Percentiles rank a stretch among this genome's conserved stretches.
These are phyloP conservation scores for Suillus clintonianus DNA, from an alignment of 768 basidiomycete species.

Conservation along the genomic window DNA sequence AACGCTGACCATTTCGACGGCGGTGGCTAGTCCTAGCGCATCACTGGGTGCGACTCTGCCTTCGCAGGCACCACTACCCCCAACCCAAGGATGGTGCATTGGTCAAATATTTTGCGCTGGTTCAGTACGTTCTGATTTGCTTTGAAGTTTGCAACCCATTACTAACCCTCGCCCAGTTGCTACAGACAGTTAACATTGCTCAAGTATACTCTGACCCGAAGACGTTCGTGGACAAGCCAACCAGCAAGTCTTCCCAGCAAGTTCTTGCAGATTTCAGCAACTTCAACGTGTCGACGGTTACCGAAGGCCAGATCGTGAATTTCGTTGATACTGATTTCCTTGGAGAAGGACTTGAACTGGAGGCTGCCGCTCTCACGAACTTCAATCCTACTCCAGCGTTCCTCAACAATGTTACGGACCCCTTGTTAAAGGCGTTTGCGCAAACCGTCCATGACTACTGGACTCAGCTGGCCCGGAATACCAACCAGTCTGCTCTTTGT, in stretches of 20 bases:
- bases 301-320: constrained; percentile 61
- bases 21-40: constrained; percentile 64
- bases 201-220: constrained; percentile 77
- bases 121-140: constrained; percentile 42
- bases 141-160: neutral
- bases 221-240: constrained; percentile 90
- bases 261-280: constrained; percentile 70
- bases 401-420: constrained; percentile 68
- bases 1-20: constrained; percentile 54
- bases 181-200: constrained; percentile 87
- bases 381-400: constrained; percentile 69
- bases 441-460: constrained; percentile 86
- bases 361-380: constrained; percentile 57
- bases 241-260: constrained; percentile 59
- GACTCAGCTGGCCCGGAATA: constrained; percentile 74
- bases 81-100: constrained; percentile 75
- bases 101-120: constrained; percentile 83
- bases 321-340: constrained; percentile 78
- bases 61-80: constrained; percentile 64
- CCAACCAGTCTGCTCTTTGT: constrained; percentile 73
- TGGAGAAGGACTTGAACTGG: constrained; percentile 85
- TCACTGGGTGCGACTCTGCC: constrained; percentile 56
- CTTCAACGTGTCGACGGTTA: constrained; percentile 41
- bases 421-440: constrained; percentile 70
- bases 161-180: constrained; percentile 45